These are phyloP conservation scores for Monascus purpureus DNA, from an alignment of 495 filamentous ascomycete species.

Conservation along the genomic window DNA sequence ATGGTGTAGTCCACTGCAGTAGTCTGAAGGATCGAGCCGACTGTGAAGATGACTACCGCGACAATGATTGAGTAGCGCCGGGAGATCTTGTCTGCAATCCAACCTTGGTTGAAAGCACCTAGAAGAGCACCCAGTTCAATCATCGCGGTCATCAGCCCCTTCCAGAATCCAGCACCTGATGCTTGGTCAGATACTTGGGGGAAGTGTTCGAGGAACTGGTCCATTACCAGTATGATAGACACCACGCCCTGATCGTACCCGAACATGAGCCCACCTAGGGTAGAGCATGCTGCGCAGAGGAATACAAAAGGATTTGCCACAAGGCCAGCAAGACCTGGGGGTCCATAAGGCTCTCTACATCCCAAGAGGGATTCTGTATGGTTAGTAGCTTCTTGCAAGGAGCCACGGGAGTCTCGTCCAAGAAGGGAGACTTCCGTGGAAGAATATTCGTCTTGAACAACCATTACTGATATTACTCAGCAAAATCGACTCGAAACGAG, in stretches of 20 bases:
- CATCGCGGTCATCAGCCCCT: conserved; percentile 47
- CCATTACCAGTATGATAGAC: conserved; percentile 42
- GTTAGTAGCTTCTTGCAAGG: too few relatives aligned
- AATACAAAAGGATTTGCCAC: conserved; percentile 35
- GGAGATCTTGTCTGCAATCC: conserved; percentile 44
- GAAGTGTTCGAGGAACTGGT: conserved; percentile 40
- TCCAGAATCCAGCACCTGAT: conserved; percentile 39
- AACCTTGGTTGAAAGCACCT: conserved; percentile 43
- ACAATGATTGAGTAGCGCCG: conserved; percentile 43
- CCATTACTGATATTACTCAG: too few relatives aligned
- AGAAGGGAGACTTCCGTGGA: conserved; percentile 11
- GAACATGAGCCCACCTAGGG: conserved; percentile 42
- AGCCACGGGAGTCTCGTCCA: too few relatives aligned
- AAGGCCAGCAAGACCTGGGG: conserved; percentile 32
- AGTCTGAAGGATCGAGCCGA: conserved; percentile 43
- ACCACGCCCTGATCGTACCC: conserved; percentile 46
- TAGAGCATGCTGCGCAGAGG: conserved; percentile 38
- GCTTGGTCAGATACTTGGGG: conserved; percentile 24
- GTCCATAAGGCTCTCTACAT: conserved; percentile 31
- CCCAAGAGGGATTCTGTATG: conserved; percentile 27
- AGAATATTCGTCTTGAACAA: too few relatives aligned
- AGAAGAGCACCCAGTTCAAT: conserved; percentile 43
- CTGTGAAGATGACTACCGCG: conserved; percentile 38
- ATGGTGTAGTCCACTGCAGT: conserved; percentile 40
- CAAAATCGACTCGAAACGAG: too few relatives aligned